phyloP scores from a whole-genome alignment of 1,139 yeast species.

The Candida sanyaensis region DNA sequence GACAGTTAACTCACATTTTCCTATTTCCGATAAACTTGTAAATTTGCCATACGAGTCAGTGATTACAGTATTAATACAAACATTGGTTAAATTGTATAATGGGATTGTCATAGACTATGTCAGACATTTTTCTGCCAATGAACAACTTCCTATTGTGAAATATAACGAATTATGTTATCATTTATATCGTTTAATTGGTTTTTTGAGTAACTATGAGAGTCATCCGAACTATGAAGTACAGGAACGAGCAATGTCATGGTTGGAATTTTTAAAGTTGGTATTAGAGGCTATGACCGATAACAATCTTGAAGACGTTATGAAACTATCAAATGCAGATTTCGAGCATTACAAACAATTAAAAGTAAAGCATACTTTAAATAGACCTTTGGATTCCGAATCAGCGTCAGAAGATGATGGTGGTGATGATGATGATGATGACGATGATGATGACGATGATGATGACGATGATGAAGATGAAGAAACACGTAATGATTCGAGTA shows the following conservation, averaged over 20 bases:
- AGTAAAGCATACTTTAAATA: constrained; percentile 8
- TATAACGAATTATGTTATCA: constrained; percentile 31
- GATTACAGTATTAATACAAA: constrained; percentile 46
- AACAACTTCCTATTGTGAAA: constrained; percentile 24
- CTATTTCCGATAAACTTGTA: constrained; percentile 31
- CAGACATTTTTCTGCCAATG: constrained; percentile 20
- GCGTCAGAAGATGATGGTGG: constrained; percentile 6
- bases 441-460: too few relatives aligned
- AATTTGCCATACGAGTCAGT: constrained; percentile 30
- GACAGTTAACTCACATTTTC: constrained; percentile 23
- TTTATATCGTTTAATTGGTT: constrained; percentile 34
- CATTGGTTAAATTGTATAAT: constrained; percentile 53
- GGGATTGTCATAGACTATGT: constrained; percentile 37
- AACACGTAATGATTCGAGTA: constrained; percentile 1
- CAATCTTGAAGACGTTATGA: constrained; percentile 19
- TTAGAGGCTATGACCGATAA: constrained; percentile 45
- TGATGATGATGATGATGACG: too few relatives aligned
- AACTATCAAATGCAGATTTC: constrained; percentile 30
- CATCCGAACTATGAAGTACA: constrained; percentile 75
- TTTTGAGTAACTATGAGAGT: constrained; percentile 38
- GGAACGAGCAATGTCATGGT: constrained; percentile 81
- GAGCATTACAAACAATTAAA: constrained; percentile 21
- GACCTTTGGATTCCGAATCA: constrained; percentile 16
- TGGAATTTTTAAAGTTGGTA: constrained; percentile 72
- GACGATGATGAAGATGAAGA: constrained; percentile 16